Conservation (phyloP, 768 basidiomycete genomes). For the Ramaria sp. region DNA sequence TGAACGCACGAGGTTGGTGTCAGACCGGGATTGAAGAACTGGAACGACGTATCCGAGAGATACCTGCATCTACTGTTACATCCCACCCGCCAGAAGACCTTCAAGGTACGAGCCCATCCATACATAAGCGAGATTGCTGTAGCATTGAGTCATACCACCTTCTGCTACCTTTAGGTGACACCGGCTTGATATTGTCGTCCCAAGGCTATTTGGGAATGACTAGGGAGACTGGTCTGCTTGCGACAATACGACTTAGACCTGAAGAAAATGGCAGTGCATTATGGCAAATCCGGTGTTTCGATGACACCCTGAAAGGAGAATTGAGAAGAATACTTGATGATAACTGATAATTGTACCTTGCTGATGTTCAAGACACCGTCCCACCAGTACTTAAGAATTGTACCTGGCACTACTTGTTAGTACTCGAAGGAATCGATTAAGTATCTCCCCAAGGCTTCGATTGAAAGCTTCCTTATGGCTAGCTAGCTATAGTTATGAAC, state of each 20-base stretch:
- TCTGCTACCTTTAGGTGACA: not conserved
- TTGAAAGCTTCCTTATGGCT: no score
- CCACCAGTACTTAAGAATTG: no score
- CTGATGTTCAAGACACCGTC: no score
- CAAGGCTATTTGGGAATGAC: not conserved
- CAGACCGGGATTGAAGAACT: constrained; percentile 43
- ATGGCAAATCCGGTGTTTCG: constrained; percentile 13
- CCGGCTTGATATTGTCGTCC: not conserved
- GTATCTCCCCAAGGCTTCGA: no score
- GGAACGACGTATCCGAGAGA: constrained; percentile 32
- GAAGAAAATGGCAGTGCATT: constrained; percentile 13
- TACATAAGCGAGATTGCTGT: not conserved
- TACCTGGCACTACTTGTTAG: no score
- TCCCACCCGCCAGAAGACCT: not conserved
- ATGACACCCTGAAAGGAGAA: not conserved
- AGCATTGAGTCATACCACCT: not conserved
- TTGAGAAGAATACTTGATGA: constrained; percentile 1
- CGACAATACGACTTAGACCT: constrained; percentile 9
- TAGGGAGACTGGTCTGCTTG: not conserved
- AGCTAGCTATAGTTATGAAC: no score
- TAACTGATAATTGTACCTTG: no score
- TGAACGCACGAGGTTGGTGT: constrained; percentile 55
- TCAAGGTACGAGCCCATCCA: not conserved
- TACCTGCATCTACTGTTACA: not conserved
- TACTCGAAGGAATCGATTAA: no score